These are phyloP conservation scores for Bipolaris bicolor DNA, from an alignment of 2,329 filamentous ascomycete species.

Conservation along the genomic window DNA sequence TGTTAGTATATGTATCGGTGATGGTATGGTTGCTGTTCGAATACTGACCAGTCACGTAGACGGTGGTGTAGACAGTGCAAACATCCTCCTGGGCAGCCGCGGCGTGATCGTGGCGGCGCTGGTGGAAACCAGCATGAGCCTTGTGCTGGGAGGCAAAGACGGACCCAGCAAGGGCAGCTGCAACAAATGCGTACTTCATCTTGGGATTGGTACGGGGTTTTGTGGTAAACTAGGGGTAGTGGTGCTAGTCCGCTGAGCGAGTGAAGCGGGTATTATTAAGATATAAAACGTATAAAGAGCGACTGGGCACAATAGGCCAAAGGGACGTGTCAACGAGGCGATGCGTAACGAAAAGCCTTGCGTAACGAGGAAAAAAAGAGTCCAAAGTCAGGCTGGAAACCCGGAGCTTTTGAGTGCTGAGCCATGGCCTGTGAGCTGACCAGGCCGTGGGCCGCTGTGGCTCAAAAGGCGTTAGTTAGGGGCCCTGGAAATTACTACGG, in stretches of 20 bases:
- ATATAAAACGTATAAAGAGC: constrained; percentile 43
- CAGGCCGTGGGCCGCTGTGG: constrained; percentile 15
- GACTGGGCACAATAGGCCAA: constrained; percentile 45
- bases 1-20: background rate
- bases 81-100: constrained; percentile 58
- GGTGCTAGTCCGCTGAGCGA: constrained; percentile 80
- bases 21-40: background rate
- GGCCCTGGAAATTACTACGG: constrained; percentile 40
- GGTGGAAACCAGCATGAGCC: constrained; percentile 66
- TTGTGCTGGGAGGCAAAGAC: constrained; percentile 67
- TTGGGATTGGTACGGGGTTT: constrained; percentile 52
- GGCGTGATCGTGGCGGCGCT: constrained; percentile 55
- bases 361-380: constrained; percentile 30
- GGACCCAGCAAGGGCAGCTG: constrained; percentile 62
- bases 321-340: constrained; percentile 42
- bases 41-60: constrained; percentile 56
- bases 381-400: constrained; percentile 24
- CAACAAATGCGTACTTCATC: constrained; percentile 77
- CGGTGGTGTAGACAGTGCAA: constrained; percentile 75
- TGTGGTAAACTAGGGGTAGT: constrained; percentile 27
- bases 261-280: constrained; percentile 70
- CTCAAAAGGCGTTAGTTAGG: constrained; percentile 38
- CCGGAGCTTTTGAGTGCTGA: constrained; percentile 39
- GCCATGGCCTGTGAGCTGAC: constrained; percentile 27
- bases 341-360: constrained; percentile 44